phyloP scores from a whole-genome alignment of 163 green algal genomes.

The Scenedesmus sp. region DNA sequence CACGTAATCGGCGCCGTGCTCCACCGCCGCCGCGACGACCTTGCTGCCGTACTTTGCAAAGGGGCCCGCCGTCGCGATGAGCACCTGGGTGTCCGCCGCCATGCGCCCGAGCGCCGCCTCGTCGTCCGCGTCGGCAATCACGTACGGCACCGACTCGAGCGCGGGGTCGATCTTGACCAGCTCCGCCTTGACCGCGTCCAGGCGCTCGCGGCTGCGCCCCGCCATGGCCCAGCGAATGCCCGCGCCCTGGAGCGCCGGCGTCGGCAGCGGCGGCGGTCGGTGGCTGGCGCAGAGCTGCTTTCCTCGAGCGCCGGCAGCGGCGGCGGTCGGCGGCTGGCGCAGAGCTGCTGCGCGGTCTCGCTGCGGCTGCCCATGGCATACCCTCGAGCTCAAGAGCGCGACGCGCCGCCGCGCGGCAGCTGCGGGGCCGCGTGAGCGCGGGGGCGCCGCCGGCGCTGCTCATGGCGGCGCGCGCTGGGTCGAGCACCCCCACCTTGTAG shows the following conservation, averaged over 20 bases:
- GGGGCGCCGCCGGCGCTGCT: neutral
- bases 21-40: conserved; percentile 73
- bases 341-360: too few relatives aligned
- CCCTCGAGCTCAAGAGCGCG: neutral
- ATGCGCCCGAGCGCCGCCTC: conserved; percentile 49
- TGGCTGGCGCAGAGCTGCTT: too few relatives aligned
- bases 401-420: neutral
- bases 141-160: conserved; percentile 62
- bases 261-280: too few relatives aligned
- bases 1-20: conserved; percentile 80
- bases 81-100: conserved; percentile 62
- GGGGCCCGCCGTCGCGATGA: conserved; percentile 81
- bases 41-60: conserved; percentile 65
- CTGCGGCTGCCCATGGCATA: neutral
- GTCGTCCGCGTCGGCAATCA: conserved; percentile 76
- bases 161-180: conserved; percentile 55
- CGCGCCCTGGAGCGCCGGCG: conserved; percentile 48
- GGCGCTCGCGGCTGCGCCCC: conserved; percentile 60
- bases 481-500: conserved; percentile 66
- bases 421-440: neutral
- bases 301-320: too few relatives aligned
- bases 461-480: neutral
- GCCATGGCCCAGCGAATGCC: conserved; percentile 72
- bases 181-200: conserved; percentile 59
- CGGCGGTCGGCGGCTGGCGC: too few relatives aligned